Base-by-base conservation (phyloP, 2,329 filamentous ascomycete genomes). In the Westerdykella aurantiaca region DNA sequence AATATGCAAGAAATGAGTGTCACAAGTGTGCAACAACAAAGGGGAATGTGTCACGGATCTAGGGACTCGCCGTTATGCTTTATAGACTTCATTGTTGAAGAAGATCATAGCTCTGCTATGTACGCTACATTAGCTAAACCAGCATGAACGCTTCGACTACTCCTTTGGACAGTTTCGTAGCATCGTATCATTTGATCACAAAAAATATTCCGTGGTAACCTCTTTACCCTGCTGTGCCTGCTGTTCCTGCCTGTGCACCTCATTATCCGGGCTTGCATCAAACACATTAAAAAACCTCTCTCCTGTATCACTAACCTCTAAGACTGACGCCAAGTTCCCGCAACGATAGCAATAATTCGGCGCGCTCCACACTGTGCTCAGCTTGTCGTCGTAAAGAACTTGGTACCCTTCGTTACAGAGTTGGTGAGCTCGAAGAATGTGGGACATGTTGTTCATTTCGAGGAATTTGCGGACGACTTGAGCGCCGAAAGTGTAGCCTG, bases 381-480 rank as follows among this genome's bases (percentile, higher is more conserved):
- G 72, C 13, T 85, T 81, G 69, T 97, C 91, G 60, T 97, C 91
- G 67, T 95, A 98, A 13, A 98, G 80, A 38, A 97, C 86, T 71
- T 97, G 93, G 68, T 91, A 98, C 0, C 93, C 93, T 71, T 98
- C 93, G 68, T 98, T 93, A 67, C 93, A 98, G 4, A 98, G 79
- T 72, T 98, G 93, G 69, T 98, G 93, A n/a, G 93, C 93, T 18
- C 93, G 86, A 44, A 98, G 76, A 52, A 98, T 98, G 68, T 98
- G 93, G 25, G 85, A 91, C 90, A 98, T 97, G 67, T 82, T 85
- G 70, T 98, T 98, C 57, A 98, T 90, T 56, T 93, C 88, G 25
- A 98, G 75, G 69, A 98, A 98, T 70, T 98, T 98, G 71, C 91
- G 94, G 41, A 98, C 93, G 13, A 98, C 93, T 68, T 97, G 93